phyloP scores from a whole-genome alignment of 1,284 basidiomycete species.

The Ganoderma leucocontextum region DNA sequence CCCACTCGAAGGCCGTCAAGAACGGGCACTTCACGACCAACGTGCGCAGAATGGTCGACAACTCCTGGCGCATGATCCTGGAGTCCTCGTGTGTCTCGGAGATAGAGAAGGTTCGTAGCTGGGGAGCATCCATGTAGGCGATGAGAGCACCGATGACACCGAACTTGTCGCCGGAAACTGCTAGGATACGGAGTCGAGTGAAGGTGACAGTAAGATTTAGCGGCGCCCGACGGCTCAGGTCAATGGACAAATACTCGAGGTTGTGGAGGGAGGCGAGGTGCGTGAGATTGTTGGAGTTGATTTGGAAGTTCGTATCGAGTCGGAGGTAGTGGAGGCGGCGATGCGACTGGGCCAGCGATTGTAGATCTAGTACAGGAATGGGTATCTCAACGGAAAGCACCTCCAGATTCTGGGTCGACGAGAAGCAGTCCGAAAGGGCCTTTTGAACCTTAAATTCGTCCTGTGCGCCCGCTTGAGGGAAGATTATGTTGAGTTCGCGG shows the following conservation, averaged over 20 bases:
- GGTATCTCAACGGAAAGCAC: background rate
- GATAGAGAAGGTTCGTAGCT: background rate
- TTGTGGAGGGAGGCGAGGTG: background rate
- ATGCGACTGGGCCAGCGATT: background rate
- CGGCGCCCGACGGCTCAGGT: background rate
- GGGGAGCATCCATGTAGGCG: background rate
- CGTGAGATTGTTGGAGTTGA: background rate
- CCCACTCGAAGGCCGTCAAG: background rate
- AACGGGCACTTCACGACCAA: background rate
- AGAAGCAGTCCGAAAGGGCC: background rate
- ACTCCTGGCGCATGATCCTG: background rate
- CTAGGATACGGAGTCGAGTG: background rate
- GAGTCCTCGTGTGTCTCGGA: background rate
- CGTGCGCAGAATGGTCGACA: background rate
- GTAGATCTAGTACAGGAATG: background rate
- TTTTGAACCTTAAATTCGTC: background rate
- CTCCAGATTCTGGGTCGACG: background rate
- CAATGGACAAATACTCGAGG: background rate
- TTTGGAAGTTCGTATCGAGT: background rate
- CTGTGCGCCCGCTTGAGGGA: background rate
- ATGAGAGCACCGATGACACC: background rate
- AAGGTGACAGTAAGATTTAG: background rate
- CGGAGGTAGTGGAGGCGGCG: background rate
- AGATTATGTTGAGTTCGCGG: background rate
- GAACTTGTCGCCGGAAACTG: background rate